Conservation (phyloP, 192 early-diverging fungal species). For the Backusella westeae region DNA sequence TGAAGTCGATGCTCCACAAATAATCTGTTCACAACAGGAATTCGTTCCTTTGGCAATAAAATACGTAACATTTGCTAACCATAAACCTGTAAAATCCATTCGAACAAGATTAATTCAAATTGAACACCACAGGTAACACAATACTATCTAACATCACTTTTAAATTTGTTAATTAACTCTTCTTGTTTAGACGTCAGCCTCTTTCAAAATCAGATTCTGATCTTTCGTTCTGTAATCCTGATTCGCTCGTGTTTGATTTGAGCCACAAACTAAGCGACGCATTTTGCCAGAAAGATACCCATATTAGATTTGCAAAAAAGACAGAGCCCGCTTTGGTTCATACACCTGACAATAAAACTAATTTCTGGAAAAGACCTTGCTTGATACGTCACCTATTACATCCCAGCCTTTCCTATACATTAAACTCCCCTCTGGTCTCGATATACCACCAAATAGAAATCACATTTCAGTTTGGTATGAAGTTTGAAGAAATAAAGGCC, state of each 20-base stretch:
- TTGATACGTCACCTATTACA: slow-evolving; percentile 23
- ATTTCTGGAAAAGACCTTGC: slow-evolving; percentile 28
- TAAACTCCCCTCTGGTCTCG: slow-evolving; percentile 29
- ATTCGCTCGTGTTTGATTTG: background rate
- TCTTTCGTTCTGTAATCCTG: background rate
- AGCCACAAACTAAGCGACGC: background rate
- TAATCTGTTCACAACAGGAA: slow-evolving; percentile 25
- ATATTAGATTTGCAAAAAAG: slow-evolving; percentile 19
- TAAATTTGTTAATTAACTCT: background rate
- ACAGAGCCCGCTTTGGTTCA: slow-evolving; percentile 28
- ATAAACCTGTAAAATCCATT: slow-evolving; percentile 28
- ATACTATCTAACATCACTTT: background rate
- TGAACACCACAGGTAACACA: slow-evolving; percentile 30
- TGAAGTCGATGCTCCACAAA: slow-evolving; percentile 28
- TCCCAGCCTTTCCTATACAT: slow-evolving; percentile 7
- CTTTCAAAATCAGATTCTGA: slow-evolving; percentile 14
- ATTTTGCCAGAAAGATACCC: background rate
- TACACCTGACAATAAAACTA: slow-evolving; percentile 10
- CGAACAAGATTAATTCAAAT: slow-evolving; percentile 29
- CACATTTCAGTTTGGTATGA: slow-evolving; percentile 23
- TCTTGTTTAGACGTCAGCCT: slow-evolving; percentile 10
- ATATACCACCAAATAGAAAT: slow-evolving; percentile 33
- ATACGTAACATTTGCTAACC: slow-evolving; percentile 25
- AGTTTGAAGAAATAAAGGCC: slow-evolving; percentile 29
- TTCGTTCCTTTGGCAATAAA: slow-evolving; percentile 21